Evolutionary conservation across 2,329 filamentous ascomycete genomes (phyloP), one percentile per base, ranked within the genome.

Genomic region (Fusarium anthophilum): DNA sequence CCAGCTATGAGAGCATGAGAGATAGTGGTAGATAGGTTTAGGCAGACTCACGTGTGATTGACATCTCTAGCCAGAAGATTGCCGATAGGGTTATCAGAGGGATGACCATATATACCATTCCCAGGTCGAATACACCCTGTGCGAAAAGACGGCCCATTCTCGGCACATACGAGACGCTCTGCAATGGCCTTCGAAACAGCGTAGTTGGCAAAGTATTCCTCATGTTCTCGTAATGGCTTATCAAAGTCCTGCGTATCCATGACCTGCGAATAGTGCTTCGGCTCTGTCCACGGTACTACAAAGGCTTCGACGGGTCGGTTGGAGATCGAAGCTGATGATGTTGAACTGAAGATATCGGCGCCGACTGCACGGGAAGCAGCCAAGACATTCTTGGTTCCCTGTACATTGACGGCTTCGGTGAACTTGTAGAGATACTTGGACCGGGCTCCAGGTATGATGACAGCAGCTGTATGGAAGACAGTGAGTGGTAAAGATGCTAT

Each of bases 51-150:
- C 64, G 64, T 69, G 8, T 38, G 53, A 11, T 55, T 26, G 15
- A 32, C 17, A 13, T 43, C 43, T 20, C 20, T 30, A 18, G 39
- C 14, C 6, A 70, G 50, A 6, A 69, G 22, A 11, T 10, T 20
- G 3, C 65, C 58, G 5, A 70, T 35, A 3, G 28, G 45, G 2
- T 65, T 65, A 10, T 70, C 66, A 6, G 37, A 65, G 4, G 59
- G 53, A 18, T 70, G 22, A 1, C 45, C 67, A 22, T 65, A 70
- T 6, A 70, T 44, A 14, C 54, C 59, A 11, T 70, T 70, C 2
- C 53, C 66, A 22, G 67, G 67, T 24, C 59, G 53, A 8, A 70
- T 70, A 10, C 65, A 69, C 17, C 67, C 67, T 20, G 66, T 55
- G 10, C 67, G 37, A 26, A 70, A 65, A 8, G 22, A 44, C 7